Conservation (phyloP, 208 protist species). For the Leptomonas pyrrhocoris region DNA sequence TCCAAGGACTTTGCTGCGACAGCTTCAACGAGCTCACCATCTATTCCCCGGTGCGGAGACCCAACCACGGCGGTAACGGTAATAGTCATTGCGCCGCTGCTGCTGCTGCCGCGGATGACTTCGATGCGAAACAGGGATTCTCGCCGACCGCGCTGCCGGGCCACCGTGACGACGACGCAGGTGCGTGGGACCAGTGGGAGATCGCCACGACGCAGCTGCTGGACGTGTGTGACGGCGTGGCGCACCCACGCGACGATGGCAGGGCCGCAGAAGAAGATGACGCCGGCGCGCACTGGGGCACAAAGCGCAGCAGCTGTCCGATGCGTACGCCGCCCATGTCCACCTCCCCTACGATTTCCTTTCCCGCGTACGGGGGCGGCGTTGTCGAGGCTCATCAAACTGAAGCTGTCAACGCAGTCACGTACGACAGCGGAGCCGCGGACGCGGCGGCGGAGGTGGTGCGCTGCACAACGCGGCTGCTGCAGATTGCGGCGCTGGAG, state of each 20-base stretch:
- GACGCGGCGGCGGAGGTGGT: conserved; percentile 50
- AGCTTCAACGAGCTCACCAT: conserved; percentile 12
- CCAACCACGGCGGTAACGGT: not conserved
- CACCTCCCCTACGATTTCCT: not conserved
- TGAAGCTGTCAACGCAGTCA: conserved; percentile 4
- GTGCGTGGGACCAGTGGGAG: not conserved
- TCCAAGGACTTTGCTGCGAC: not conserved
- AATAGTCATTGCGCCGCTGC: not conserved
- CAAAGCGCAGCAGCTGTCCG: not conserved
- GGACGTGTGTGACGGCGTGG: not conserved
- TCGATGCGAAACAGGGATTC: not conserved
- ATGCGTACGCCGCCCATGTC: not conserved
- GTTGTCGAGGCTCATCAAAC: too few relatives aligned
- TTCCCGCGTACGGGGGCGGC: not conserved
- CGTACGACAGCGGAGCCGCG: conserved; percentile 32
- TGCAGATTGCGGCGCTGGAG: conserved; percentile 62
- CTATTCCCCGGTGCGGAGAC: conserved; percentile 1
- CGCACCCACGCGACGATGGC: not conserved
- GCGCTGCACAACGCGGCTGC: conserved; percentile 51
- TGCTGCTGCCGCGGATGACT: not conserved
- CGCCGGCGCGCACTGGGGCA: not conserved
- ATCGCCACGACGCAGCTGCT: not conserved
- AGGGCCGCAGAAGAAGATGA: not conserved
- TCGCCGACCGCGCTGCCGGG: conserved; percentile 10
- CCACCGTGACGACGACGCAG: not conserved